phyloP scores from a whole-genome alignment of 495 filamentous ascomycete species.

The Podospora pseudocomata region DNA sequence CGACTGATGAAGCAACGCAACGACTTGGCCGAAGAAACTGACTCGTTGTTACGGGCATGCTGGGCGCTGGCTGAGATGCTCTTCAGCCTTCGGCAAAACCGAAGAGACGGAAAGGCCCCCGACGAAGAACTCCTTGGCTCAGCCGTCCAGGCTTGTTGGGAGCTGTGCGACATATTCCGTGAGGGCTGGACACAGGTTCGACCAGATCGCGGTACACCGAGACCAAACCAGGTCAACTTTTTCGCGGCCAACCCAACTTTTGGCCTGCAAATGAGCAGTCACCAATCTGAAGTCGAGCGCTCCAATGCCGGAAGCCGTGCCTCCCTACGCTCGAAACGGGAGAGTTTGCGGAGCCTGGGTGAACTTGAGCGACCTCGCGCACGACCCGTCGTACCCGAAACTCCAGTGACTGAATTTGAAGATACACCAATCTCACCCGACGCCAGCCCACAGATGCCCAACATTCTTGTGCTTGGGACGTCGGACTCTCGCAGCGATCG shows the following conservation, averaged over 20 bases:
- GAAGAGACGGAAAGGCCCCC: constrained; percentile 62
- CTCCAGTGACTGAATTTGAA: constrained; percentile 89
- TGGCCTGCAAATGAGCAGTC: constrained; percentile 23
- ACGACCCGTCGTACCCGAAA: constrained; percentile 61
- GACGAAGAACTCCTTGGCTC: constrained; percentile 83
- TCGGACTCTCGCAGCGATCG: constrained; percentile 40
- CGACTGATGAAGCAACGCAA: constrained; percentile 89
- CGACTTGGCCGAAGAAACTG: constrained; percentile 71
- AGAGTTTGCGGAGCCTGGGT: constrained; percentile 40
- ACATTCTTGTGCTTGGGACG: constrained; percentile 81
- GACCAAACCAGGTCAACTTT: constrained; percentile 75
- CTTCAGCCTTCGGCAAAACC: constrained; percentile 84
- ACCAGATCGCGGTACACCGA: constrained; percentile 81
- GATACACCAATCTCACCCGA: constrained; percentile 79
- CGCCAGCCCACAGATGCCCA: constrained; percentile 67
- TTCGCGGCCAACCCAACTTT: constrained; percentile 32
- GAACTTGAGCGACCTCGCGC: constrained; percentile 32
- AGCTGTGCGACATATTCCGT: constrained; percentile 88
- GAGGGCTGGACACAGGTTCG: constrained; percentile 89
- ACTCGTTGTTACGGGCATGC: constrained; percentile 77
- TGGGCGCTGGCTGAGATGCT: constrained; percentile 93
- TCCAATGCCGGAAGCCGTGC: constrained; percentile 41
- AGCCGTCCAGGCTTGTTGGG: constrained; percentile 91
- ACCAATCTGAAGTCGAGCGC: constrained; percentile 30
- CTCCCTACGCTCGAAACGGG: constrained; percentile 44